phyloP scores from a whole-genome alignment of 2,329 filamentous ascomycete genomes.

The Calonectria pseudoreteaudii region DNA sequence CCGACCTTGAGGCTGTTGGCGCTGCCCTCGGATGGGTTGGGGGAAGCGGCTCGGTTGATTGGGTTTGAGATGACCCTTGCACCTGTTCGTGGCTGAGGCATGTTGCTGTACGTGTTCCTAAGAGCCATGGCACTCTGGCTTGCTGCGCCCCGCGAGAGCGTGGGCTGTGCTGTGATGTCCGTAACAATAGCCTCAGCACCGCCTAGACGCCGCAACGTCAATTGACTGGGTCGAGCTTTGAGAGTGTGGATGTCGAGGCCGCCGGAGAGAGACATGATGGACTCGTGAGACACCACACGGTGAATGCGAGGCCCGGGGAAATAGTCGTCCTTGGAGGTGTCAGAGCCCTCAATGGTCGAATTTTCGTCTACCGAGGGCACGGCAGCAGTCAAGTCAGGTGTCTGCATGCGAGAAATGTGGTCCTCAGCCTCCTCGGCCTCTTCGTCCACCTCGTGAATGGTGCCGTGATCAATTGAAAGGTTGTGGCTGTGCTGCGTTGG shows the following conservation, averaged over 20 bases:
- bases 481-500: conserved; percentile 31
- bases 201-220: conserved; percentile 68
- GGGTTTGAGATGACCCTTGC: conserved; percentile 48
- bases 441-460: conserved; percentile 53
- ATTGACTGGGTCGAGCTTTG: conserved; percentile 79
- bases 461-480: conserved; percentile 42
- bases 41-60: conserved; percentile 43
- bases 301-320: conserved; percentile 64
- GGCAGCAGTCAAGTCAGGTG: conserved; percentile 43
- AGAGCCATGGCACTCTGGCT: conserved; percentile 67
- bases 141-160: conserved; percentile 59
- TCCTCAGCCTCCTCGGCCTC: conserved; percentile 42
- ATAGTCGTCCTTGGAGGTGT: conserved; percentile 48
- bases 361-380: conserved; percentile 49
- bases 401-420: conserved; percentile 31
- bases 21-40: conserved; percentile 37
- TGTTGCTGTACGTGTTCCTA: conserved; percentile 64
- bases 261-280: conserved; percentile 85
- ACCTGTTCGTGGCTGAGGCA: conserved; percentile 41
- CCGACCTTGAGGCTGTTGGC: conserved; percentile 34
- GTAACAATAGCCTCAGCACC: conserved; percentile 68
- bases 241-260: conserved; percentile 92
- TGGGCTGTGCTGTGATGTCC: conserved; percentile 70
- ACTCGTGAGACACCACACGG: conserved; percentile 84
- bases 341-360: conserved; percentile 47